phyloP scores from a whole-genome alignment of 2,329 filamentous ascomycete species.

The Furcasterigmium furcatum region DNA sequence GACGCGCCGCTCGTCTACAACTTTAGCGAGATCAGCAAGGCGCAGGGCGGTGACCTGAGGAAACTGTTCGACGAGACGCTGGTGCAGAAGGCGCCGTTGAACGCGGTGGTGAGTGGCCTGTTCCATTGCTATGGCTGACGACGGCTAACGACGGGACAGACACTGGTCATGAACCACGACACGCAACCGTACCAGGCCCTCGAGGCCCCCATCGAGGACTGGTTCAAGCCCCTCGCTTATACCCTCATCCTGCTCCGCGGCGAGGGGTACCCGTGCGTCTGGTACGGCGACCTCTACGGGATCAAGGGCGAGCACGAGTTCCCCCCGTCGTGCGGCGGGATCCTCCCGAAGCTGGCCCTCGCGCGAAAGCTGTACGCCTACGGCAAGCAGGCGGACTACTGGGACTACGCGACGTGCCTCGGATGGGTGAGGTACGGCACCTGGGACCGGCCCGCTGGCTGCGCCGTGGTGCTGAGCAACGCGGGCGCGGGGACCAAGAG shows the following conservation, averaged over 20 bases:
- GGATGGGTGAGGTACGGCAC: conserved; percentile 54
- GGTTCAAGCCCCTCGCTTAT: conserved; percentile 72
- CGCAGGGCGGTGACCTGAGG: conserved; percentile 56
- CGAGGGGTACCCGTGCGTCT: conserved; percentile 63
- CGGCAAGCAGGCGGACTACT: conserved; percentile 63
- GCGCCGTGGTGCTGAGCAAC: conserved; percentile 57
- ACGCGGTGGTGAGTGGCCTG: conserved; percentile 30
- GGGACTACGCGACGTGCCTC: conserved; percentile 56
- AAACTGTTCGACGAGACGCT: conserved; percentile 60
- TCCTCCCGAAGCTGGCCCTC: conserved; percentile 55
- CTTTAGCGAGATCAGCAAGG: conserved; percentile 58
- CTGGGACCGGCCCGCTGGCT: conserved; percentile 41
- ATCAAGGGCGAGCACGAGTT: conserved; percentile 43
- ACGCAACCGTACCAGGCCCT: conserved; percentile 44
- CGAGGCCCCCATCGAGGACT: conserved; percentile 56
- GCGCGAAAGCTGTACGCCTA: conserved; percentile 66
- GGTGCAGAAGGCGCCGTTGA: conserved; percentile 35
- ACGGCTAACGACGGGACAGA: conserved; percentile 33
- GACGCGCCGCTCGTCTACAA: conserved; percentile 68
- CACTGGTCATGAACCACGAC: conserved; percentile 71
- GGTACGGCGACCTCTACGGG: conserved; percentile 70
- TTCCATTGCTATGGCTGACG: no score
- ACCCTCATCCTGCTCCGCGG: conserved; percentile 65
- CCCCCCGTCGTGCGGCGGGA: conserved; percentile 49
- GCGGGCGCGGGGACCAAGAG: conserved; percentile 45